Percentiles rank a stretch among this genome's conserved stretches.
phyloP scores from a whole-genome alignment of 352 stramenopile species.

The Globisporangium cystogenes region DNA sequence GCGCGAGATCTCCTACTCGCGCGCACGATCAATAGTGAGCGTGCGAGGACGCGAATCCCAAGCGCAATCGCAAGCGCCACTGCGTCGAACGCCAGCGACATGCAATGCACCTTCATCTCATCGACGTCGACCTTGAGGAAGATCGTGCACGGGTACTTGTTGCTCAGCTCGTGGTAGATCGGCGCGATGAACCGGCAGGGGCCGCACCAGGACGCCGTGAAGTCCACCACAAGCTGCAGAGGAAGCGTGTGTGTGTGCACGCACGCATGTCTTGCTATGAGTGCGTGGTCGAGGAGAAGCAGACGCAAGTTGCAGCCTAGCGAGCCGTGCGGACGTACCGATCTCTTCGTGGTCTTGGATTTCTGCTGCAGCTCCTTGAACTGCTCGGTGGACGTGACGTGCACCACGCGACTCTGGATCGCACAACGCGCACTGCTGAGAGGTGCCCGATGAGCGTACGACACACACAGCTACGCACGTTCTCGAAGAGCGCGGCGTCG shows the following conservation, averaged over 20 bases:
- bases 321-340: constrained; percentile 18
- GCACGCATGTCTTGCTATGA: background rate
- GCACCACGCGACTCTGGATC: constrained; percentile 56
- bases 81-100: too few relatives aligned
- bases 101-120: constrained; percentile 58
- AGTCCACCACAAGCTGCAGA: constrained; percentile 72
- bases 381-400: constrained; percentile 62
- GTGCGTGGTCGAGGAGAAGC: background rate
- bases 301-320: background rate
- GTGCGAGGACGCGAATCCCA: background rate
- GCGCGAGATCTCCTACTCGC: constrained; percentile 40
- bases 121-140: constrained; percentile 91
- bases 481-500: constrained; percentile 39
- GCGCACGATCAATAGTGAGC: background rate
- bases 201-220: constrained; percentile 86
- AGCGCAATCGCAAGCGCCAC: too few relatives aligned
- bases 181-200: constrained; percentile 86
- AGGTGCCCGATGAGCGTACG: too few relatives aligned
- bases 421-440: background rate
- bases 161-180: constrained; percentile 80
- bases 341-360: constrained; percentile 59
- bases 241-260: too few relatives aligned
- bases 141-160: constrained; percentile 76
- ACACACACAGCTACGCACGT: constrained; percentile 18
- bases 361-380: constrained; percentile 72